Base-by-base conservation (phyloP, 148 eudicot genomes). In the Nepenthes mirabilis region DNA sequence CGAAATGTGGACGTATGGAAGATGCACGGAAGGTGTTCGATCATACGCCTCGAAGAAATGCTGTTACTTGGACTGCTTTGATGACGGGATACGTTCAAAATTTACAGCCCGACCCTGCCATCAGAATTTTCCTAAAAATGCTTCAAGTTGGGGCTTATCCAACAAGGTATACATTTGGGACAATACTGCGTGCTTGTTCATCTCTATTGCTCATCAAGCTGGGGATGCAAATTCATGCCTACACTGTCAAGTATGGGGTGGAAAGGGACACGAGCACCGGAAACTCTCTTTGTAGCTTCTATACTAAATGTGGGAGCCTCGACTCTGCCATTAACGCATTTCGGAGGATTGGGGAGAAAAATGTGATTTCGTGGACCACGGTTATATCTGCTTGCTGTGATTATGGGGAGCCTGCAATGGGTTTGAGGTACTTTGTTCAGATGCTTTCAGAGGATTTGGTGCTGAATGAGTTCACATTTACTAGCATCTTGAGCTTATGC, bases 301-400 rank as follows among this genome's bases (percentile, higher is more conserved):
- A 86, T 63, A 76, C 88, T 0, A 83, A 80, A 61, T 70, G 75
- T 63, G 71, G 80, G 37, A 64, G 53, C 60, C 55, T 86, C 70
- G 66, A 70, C 55, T 71, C 70, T 52, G 80, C 82, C n/a, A 51
- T 86, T n/a, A 79, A 75, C 66, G 69, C 78, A n/a, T 86, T 86
- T 58, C 47, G 69, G 60, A 76, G 82, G 71, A 76, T 73, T 34
- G 49, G 37, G 40, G 82, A 86, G 34, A 86, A 81, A 71, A 76
- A 86, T 74, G 93, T 80, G 72, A 83, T 82, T 45, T 86, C 93
- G 14, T 86, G 93, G 88, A 86, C 93, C 0, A 56, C 85, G 0
- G 70, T 64, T 45, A 75, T 86, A 56, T 66, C 93, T 61, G 82
- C 88, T 55, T 86, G 93, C 67, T 80, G 82, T 11, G 86, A 86